Conservation (phyloP, 805 yeast genomes). For the Kazachstania kunashirensis region DNA sequence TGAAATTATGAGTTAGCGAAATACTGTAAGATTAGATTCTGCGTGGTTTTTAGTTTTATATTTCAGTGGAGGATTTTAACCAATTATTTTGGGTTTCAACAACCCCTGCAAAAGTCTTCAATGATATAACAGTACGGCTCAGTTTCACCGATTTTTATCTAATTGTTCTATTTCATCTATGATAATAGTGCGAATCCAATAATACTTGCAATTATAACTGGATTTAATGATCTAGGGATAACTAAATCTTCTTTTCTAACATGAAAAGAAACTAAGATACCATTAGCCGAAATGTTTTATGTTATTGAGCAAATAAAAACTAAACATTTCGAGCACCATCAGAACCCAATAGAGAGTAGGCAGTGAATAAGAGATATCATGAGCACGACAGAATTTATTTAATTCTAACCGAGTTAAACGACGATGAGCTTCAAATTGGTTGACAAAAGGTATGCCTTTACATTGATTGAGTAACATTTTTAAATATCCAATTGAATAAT, state of each 20-base stretch:
- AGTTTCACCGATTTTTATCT: conserved; percentile 28
- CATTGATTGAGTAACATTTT: conserved; percentile 35
- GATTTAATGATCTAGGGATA: conserved; percentile 63
- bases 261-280: conserved; percentile 54
- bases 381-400: conserved; percentile 39
- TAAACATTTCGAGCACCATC: conserved; percentile 55
- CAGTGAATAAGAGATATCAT: conserved; percentile 45
- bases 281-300: conserved; percentile 43
- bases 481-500: conserved; percentile 35
- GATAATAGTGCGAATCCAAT: conserved; percentile 33
- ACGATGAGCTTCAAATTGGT: conserved; percentile 69
- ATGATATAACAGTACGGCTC: conserved; percentile 29
- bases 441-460: conserved; percentile 41
- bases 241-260: conserved; percentile 51
- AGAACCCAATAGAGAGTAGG: conserved; percentile 58
- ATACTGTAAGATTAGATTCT: too few relatives aligned
- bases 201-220: conserved; percentile 45
- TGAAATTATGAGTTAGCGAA: too few relatives aligned
- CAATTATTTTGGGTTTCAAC: too few relatives aligned
- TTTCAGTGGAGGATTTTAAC: too few relatives aligned
- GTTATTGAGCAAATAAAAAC: conserved; percentile 37
- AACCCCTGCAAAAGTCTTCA: conserved; percentile 17
- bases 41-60: too few relatives aligned
- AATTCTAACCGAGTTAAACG: conserved; percentile 55
- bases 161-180: conserved; percentile 33